Evolutionary conservation across 306 rosid genomes (phyloP), one percentile per base, ranked within the genome.

Genomic region (Lotus japonicus): DNA sequence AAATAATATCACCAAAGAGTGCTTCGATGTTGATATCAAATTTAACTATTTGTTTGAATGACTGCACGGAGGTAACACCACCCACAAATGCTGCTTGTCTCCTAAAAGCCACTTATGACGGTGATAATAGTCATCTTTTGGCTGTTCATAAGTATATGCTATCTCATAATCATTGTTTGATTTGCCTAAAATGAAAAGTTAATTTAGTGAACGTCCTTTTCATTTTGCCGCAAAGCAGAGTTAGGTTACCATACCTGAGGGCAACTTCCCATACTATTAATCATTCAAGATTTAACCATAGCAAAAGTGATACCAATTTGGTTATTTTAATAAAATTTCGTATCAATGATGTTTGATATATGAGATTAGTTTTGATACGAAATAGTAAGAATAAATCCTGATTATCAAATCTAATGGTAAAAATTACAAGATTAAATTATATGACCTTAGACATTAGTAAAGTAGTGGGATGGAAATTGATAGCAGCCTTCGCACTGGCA

Each of bases 11-110:
- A 64, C 48, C n/a, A 36, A 58, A 71, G 56, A 49, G 58, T 45
- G 15, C 64, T 62, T 67, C 12, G 43, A 68, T 14, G 38, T 71
- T 57, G 81, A 45, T 79, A 44, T 52, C 49, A 28, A 63, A 68
- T 52, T 75, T 62, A 66, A 73, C n/a, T 59, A 50, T 64, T 75
- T 67, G 26, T 60, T 73, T 45, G 68, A 65, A 64, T 82, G 75
- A 80, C 70, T 72, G 54, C 48, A 35, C 12, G 5, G 57, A 58
- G 50, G 69, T 65, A 50, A 56, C 57, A 68, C 56, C 75, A 15
- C 50, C 58, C 12, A 38, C 41, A 60, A 73, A 65, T 64, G 75
- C 28, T 39, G 42, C 44, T 42, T 70, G 75, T 69, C 79, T 81
- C 76, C 85, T 58, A 60, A 76, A 64, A 52, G 77, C 71, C 39